phyloP scores from a whole-genome alignment of 23 red algal genomes.

The Cyanidiococcus yangmingshanensis region DNA sequence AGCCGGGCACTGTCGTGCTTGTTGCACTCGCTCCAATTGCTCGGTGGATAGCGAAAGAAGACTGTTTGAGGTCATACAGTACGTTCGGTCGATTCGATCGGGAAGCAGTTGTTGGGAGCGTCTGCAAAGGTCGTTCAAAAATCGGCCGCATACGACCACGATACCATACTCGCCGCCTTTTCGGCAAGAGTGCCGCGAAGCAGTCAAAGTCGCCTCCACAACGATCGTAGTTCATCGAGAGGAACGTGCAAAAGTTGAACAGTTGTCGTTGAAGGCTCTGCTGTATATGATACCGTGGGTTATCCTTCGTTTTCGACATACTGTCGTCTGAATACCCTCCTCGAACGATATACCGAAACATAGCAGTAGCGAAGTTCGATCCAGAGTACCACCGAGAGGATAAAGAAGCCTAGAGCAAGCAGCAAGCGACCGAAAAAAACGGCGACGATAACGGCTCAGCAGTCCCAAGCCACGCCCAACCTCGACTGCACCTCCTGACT shows the following conservation, averaged over 20 bases:
- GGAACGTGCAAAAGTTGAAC: not conserved
- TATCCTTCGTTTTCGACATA: not conserved
- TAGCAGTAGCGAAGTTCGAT: not conserved
- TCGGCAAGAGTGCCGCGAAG: not conserved
- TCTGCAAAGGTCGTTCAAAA: not conserved
- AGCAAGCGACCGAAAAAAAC: too few relatives aligned
- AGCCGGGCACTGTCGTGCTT: not conserved
- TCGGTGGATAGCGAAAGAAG: not conserved
- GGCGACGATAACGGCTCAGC: too few relatives aligned
- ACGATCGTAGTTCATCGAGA: not conserved
- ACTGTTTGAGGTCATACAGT: slow-evolving; percentile 4
- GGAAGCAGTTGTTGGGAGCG: not conserved
- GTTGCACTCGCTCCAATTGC: not conserved
- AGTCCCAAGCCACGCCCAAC: too few relatives aligned
- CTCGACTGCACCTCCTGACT: too few relatives aligned
- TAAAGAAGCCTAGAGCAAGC: too few relatives aligned
- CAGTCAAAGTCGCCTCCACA: not conserved
- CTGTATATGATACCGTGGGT: not conserved
- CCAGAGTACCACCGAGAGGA: too few relatives aligned
- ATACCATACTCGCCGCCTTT: not conserved
- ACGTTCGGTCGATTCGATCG: not conserved
- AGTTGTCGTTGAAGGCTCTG: not conserved
- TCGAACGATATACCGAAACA: not conserved
- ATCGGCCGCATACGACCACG: not conserved
- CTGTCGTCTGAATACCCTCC: not conserved